phyloP scores from a whole-genome alignment of 2,329 filamentous ascomycete genomes.

The Balansia obtecta region DNA sequence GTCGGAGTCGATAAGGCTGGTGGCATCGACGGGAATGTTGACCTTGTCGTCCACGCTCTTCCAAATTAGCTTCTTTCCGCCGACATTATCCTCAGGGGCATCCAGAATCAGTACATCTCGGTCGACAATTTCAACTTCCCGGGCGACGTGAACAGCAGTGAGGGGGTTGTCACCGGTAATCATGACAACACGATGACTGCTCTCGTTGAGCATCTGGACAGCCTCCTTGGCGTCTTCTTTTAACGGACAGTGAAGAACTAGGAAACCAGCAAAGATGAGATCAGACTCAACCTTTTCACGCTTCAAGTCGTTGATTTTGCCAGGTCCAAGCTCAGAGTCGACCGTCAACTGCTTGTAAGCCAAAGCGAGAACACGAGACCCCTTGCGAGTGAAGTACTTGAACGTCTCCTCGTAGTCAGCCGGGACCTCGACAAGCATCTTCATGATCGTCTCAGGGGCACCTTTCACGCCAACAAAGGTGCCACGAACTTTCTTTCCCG shows the following conservation, averaged over 20 bases:
- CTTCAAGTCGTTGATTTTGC: constrained; percentile 85
- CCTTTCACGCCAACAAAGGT: constrained; percentile 96
- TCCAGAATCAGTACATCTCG: constrained; percentile 90
- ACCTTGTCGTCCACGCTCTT: constrained; percentile 86
- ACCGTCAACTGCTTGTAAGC: constrained; percentile 84
- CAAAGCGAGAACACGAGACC: constrained; percentile 83
- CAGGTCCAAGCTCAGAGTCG: constrained; percentile 69
- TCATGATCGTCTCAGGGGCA: constrained; percentile 91
- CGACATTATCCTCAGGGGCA: constrained; percentile 78
- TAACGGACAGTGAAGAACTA: constrained; percentile 87
- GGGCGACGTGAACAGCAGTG: constrained; percentile 89
- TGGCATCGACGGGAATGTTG: constrained; percentile 74
- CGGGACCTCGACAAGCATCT: constrained; percentile 75
- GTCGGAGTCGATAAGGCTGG: constrained; percentile 64
- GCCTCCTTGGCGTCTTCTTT: constrained; percentile 94
- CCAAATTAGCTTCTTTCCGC: constrained; percentile 78
- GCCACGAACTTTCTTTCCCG: constrained; percentile 63
- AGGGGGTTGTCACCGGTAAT: constrained; percentile 97
- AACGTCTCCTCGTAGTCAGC: constrained; percentile 92
- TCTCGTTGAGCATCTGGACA: constrained; percentile 95
- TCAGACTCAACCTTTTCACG: constrained; percentile 82
- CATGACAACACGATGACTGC: constrained; percentile 97
- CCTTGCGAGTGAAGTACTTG: constrained; percentile 95
- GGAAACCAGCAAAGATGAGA: constrained; percentile 83
- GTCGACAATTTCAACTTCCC: constrained; percentile 94